Base-by-base conservation (phyloP, 1,139 yeast genomes). In the Taphrina wiesneri region DNA sequence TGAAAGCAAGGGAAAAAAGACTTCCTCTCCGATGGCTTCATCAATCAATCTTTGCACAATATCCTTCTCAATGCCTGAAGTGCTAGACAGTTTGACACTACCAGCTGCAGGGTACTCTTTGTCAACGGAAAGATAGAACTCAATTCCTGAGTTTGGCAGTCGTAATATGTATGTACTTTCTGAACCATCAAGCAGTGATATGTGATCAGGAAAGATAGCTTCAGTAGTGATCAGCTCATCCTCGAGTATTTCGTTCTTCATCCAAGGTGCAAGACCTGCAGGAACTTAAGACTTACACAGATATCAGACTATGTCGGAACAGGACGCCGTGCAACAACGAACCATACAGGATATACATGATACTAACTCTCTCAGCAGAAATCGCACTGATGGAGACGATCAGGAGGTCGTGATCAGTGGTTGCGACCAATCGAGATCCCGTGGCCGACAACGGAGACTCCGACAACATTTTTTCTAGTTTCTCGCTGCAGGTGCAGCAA, bases 201-300 rank as follows among this genome's bases (percentile, higher is more conserved):
- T 21, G 30, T 25, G 49, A 21, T 41, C 52, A 7, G 64, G 64
- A 51, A 26, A 60, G 28, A 60, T 60, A 23, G 64, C 34, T n/a
- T 60, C 51, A 7, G 52, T 51, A 17, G 64, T 54, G 23, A 60
- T 36, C 32, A 60, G 43, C 51, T 60, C 64, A 19, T 60, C 64
- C 41, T 23, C 23, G 6, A 60, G 46, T 3, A 47, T 21, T 28
- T 45, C 49, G n/a, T 45, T 45, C 28, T 21, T 23, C 49, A 45
- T 45, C 43, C 6, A 9, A 15, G n/a, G n/a, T n/a, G n/a, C n/a
- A n/a, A n/a, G n/a, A n/a, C 6, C 9, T 30, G 34, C 34, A 30
- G 34, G 11, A 30, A 30, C 9, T 6, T 11, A 30, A 30, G 34
- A n/a, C n/a, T n/a, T n/a, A n/a, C n/a, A n/a, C n/a, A n/a, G n/a